Conservation (phyloP, 352 stramenopile genomes). For the Globisporangium uncinulatum region DNA sequence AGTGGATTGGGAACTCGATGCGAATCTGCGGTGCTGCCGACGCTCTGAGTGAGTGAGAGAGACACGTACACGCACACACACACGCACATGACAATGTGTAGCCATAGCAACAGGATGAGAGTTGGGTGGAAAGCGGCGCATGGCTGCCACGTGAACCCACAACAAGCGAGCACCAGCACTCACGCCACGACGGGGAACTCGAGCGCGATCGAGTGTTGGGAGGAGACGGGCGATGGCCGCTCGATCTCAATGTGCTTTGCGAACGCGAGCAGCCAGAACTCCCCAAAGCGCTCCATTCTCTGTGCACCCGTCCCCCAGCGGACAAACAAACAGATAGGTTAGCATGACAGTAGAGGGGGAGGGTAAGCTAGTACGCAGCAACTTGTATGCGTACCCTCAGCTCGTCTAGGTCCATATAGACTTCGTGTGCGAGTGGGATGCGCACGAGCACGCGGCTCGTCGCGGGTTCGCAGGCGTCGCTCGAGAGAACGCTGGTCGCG, state of each 20-base stretch:
- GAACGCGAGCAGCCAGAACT: conserved; percentile 36
- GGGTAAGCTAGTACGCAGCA: neutral
- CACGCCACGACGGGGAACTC: conserved; percentile 32
- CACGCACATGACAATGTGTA: neutral
- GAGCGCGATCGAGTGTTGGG: conserved; percentile 45
- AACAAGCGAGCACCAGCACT: neutral
- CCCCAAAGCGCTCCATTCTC: conserved; percentile 51
- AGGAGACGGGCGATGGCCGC: conserved; percentile 40
- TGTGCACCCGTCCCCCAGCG: conserved; percentile 5
- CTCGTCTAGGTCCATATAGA: conserved; percentile 54
- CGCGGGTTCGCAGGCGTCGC: conserved; percentile 7
- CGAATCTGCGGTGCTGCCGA: conserved; percentile 16
- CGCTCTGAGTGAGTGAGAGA: neutral
- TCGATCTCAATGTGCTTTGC: conserved; percentile 66
- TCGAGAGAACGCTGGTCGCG: conserved; percentile 2
- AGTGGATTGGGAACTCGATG: conserved; percentile 50
- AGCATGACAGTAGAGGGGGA: neutral
- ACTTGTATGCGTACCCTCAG: conserved; percentile 25
- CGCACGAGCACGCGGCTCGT: conserved; percentile 21
- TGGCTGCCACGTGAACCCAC: neutral
- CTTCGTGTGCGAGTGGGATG: conserved; percentile 30
- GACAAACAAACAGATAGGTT: neutral
- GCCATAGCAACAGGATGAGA: neutral
- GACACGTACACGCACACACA: neutral
- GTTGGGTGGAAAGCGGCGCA: neutral